Evolutionary conservation across 2,329 filamentous ascomycete genomes (phyloP).

Genomic region (Phaeosphaeriaceae sp.): DNA sequence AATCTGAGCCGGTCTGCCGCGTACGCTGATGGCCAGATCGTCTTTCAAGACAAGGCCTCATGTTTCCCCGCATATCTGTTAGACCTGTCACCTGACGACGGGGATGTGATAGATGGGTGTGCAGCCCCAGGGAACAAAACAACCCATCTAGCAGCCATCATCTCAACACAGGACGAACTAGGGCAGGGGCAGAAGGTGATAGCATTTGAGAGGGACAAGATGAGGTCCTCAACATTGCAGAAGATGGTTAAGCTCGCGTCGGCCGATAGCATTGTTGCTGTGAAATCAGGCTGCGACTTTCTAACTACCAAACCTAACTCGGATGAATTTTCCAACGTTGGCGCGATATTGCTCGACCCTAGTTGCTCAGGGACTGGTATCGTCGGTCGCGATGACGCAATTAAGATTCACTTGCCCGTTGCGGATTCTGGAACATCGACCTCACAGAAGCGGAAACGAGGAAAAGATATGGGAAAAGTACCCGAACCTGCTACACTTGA

Average conservation of each 20-base stretch:
- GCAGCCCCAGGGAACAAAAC: constrained; percentile 98
- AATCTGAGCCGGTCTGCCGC: constrained; percentile 76
- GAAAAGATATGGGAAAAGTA: constrained; percentile 6
- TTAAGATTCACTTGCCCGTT: constrained; percentile 63
- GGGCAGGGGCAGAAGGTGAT: constrained; percentile 61
- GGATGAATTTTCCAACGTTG: constrained; percentile 70
- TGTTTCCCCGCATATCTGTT: constrained; percentile 94
- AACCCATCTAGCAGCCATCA: constrained; percentile 83
- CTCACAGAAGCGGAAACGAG: constrained; percentile 40
- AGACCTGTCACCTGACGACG: constrained; percentile 68
- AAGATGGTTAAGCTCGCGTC: constrained; percentile 86
- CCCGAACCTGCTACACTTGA: constrained; percentile 19
- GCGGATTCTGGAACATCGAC: constrained; percentile 27
- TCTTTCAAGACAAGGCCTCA: constrained; percentile 94
- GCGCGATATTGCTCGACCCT: constrained; percentile 83
- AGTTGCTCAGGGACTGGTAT: constrained; percentile 97
- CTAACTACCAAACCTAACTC: constrained; percentile 72
- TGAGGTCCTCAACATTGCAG: constrained; percentile 74
- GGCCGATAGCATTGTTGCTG: constrained; percentile 67
- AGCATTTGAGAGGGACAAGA: constrained; percentile 79
- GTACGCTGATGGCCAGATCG: constrained; percentile 78
- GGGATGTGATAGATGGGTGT: constrained; percentile 88
- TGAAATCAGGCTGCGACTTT: constrained; percentile 82
- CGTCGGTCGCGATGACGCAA: constrained; percentile 82
- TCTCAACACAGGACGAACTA: constrained; percentile 54